Conservation (phyloP, 2,329 filamentous ascomycete genomes). For the Xylariaceae sp. region DNA sequence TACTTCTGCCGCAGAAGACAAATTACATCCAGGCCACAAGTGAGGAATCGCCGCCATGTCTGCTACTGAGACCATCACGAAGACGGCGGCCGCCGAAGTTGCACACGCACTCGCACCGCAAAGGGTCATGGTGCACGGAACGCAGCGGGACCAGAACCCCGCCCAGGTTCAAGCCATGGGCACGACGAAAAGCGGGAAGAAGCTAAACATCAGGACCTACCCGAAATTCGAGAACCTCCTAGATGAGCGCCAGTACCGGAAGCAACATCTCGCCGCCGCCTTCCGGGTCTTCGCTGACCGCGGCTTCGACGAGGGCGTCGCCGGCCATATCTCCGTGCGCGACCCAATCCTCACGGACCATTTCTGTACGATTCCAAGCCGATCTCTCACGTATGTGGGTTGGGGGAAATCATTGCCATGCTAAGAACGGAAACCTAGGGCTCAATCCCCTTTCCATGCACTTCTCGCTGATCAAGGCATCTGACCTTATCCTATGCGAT, state of each 20-base stretch:
- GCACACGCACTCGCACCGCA: conserved; percentile 3
- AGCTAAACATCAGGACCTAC: conserved; percentile 29
- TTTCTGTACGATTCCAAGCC: conserved; percentile 48
- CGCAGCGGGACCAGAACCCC: conserved; percentile 19
- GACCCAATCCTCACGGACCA: conserved; percentile 55
- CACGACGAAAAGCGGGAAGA: conserved; percentile 30
- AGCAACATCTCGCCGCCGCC: conserved; percentile 55
- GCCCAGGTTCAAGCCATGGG: conserved; percentile 29
- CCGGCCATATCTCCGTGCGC: conserved; percentile 58
- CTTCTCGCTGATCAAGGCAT: conserved; percentile 56
- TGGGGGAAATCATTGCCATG: not conserved
- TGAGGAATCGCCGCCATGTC: conserved; percentile 15
- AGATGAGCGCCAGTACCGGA: conserved; percentile 54
- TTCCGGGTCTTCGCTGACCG: conserved; percentile 61
- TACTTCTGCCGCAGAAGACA: not conserved
- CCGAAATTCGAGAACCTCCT: conserved; percentile 46
- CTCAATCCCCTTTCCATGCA: conserved; percentile 47
- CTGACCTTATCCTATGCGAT: conserved; percentile 58
- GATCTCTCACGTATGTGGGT: not conserved
- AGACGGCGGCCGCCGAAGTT: conserved; percentile 6
- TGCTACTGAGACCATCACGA: not conserved
- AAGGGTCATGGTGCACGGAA: conserved; percentile 13
- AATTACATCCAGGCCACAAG: not conserved
- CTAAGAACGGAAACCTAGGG: conserved; percentile 16
- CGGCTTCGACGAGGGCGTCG: conserved; percentile 59